Conservation (phyloP, 2,329 filamentous ascomycete species). For the Hypoxylon sp. region DNA sequence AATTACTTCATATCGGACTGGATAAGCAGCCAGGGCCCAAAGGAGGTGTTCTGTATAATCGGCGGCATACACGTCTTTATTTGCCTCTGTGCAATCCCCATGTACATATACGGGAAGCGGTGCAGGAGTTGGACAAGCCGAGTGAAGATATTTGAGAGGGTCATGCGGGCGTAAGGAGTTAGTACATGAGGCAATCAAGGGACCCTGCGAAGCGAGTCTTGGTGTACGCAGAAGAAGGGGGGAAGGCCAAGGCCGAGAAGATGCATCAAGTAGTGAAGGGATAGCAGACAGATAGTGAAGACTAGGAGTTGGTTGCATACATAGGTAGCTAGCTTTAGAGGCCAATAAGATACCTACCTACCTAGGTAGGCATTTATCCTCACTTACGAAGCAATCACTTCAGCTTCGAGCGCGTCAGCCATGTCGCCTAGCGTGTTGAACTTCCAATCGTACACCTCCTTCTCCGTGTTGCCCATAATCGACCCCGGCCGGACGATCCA, state of each 20-base stretch:
- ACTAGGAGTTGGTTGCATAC: no score
- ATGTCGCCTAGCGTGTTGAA: constrained; percentile 71
- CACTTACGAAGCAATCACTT: constrained; percentile 6
- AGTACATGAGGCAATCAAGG: neutral
- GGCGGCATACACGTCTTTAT: constrained; percentile 53
- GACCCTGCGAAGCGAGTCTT: neutral
- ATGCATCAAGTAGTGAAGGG: neutral
- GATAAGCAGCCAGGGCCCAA: constrained; percentile 51
- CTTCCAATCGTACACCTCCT: constrained; percentile 63
- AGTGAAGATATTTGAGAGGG: constrained; percentile 48
- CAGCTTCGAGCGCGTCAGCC: constrained; percentile 65
- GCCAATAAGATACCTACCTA: neutral
- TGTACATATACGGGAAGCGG: constrained; percentile 53
- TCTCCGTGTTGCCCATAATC: constrained; percentile 56
- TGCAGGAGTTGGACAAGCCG: constrained; percentile 52
- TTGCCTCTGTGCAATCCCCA: constrained; percentile 51
- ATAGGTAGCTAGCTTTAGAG: no score
- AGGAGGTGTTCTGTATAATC: constrained; percentile 52
- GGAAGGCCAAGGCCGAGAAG: neutral
- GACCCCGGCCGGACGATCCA: constrained; percentile 66
- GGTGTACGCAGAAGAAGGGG: neutral
- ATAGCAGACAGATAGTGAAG: no score
- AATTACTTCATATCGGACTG: constrained; percentile 54
- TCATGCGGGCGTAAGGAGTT: constrained; percentile 40
- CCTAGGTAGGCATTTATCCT: neutral